Conservation (phyloP, 2,329 filamentous ascomycete genomes). For the Calonectria pseudoreteaudii region DNA sequence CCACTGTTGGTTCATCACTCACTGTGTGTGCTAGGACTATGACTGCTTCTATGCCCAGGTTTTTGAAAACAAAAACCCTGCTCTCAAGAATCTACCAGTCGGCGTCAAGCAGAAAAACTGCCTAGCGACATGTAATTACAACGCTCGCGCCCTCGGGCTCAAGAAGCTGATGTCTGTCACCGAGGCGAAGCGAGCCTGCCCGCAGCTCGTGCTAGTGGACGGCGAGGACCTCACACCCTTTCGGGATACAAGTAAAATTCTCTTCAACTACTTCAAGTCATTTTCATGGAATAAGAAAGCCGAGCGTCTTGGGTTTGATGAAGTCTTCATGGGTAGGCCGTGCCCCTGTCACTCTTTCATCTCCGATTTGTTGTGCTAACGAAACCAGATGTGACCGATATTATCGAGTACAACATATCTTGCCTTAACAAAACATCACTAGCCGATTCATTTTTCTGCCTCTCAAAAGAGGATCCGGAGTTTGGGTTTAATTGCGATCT, state of each 20-base stretch:
- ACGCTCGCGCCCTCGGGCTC: constrained; percentile 79
- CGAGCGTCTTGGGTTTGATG: constrained; percentile 90
- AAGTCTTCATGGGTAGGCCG: constrained; percentile 69
- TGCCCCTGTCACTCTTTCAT: not conserved
- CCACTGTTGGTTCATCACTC: constrained; percentile 24
- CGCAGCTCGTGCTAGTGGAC: constrained; percentile 85
- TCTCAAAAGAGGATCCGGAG: constrained; percentile 79
- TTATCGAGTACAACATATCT: constrained; percentile 83
- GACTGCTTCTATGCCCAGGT: constrained; percentile 97
- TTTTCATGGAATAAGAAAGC: constrained; percentile 83
- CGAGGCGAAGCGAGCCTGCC: constrained; percentile 83
- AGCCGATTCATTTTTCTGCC: constrained; percentile 80
- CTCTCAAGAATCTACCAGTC: constrained; percentile 78
- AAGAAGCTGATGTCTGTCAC: constrained; percentile 87
- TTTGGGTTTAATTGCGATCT: constrained; percentile 86
- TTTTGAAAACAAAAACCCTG: constrained; percentile 83
- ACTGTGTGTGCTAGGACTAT: constrained; percentile 67
- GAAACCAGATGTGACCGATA: constrained; percentile 80
- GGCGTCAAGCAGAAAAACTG: constrained; percentile 95
- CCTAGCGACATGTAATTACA: constrained; percentile 93
- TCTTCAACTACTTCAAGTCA: constrained; percentile 78
- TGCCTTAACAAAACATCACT: constrained; percentile 77
- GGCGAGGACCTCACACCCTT: constrained; percentile 90
- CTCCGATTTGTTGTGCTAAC: not conserved
- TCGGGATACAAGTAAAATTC: constrained; percentile 83